Base-by-base conservation (phyloP, 495 filamentous ascomycete genomes). In the Stereocaulon alpinum region DNA sequence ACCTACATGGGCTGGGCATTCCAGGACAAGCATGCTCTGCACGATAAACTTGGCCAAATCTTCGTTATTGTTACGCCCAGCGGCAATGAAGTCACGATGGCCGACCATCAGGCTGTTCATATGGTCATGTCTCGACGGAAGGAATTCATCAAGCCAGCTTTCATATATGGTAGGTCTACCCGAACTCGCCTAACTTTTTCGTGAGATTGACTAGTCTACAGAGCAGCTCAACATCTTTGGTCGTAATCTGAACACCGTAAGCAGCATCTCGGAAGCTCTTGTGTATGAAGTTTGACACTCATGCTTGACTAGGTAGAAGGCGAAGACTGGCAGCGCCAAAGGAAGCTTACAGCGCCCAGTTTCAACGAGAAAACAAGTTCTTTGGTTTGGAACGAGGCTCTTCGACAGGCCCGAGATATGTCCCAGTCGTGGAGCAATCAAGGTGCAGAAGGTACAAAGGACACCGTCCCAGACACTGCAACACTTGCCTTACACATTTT, bases 31-130 rank as follows among this genome's bases (percentile, higher is more conserved):
- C 66, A 70, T 54, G 65, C 63, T 15, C 64, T 72, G 17, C 72
- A 74, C 57, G 59, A 68, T 40, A 67, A 76, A 58, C 64, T 74
- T 54, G 78, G 77, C 1, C 68, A 70, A 27, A 58, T 70, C 2
- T 77, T 73, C 45, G 63, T 75, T 32, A 22, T 76, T 6, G 75
- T 77, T n/a, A 74, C 71, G 0, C 76, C 79, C 3, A 61, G 62
- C 1, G 66, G 64, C 17, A 71, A 74, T 53, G 71, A 72, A 64
- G 56, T 79, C 24, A 71, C 71, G 50, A 59, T 81, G 12, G 60
- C 61, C 15, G 71, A 80, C 62, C 68, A 75, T 4, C 67, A 72
- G 15, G 71, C 71, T 0, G 60, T 73, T 20, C 63, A 63, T 32
- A 68, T 68, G 17, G 56, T 77, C 29, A 69, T 78, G 9, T 65